phyloP scores from a whole-genome alignment of 495 filamentous ascomycete species.

The Talaromyces wortmannii region DNA sequence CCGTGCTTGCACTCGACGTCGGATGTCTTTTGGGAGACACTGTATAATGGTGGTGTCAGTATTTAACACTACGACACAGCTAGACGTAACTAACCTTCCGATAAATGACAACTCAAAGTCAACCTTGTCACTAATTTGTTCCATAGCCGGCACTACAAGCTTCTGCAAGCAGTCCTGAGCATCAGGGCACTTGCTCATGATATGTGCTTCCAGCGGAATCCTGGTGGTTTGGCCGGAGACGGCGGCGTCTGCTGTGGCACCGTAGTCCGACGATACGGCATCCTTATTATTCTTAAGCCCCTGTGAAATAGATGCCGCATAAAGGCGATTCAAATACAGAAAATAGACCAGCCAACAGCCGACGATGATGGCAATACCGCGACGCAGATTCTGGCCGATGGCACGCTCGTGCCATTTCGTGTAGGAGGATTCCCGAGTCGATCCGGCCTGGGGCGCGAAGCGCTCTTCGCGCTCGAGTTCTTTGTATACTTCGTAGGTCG shows the following conservation, averaged over 20 bases:
- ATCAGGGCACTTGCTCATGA: constrained; percentile 95
- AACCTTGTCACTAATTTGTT: constrained; percentile 71
- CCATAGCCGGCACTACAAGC: constrained; percentile 81
- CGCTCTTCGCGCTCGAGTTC: constrained; percentile 3
- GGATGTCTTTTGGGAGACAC: constrained; percentile 28
- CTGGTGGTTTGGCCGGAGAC: neutral
- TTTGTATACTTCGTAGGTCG: constrained; percentile 3
- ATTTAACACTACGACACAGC: neutral
- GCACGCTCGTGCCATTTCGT: constrained; percentile 3
- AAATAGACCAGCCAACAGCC: constrained; percentile 4
- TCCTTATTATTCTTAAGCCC: neutral
- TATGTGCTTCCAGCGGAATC: constrained; percentile 78
- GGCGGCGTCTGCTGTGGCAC: constrained; percentile 22
- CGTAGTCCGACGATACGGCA: neutral
- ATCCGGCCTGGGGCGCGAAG: constrained; percentile 1
- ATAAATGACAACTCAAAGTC: constrained; percentile 90
- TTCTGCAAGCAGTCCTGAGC: constrained; percentile 72
- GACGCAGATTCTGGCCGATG: neutral
- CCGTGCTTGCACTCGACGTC: constrained; percentile 73
- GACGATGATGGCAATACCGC: neutral
- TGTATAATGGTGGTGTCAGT: constrained; percentile 3
- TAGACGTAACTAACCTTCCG: constrained; percentile 50
- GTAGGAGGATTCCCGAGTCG: neutral
- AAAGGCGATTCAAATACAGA: constrained; percentile 4
- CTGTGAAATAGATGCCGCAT: neutral